Percentiles rank a stretch among this genome's conserved stretches.
phyloP scores from a whole-genome alignment of 2,329 filamentous ascomycete genomes.

The Penicillium vulpinum region DNA sequence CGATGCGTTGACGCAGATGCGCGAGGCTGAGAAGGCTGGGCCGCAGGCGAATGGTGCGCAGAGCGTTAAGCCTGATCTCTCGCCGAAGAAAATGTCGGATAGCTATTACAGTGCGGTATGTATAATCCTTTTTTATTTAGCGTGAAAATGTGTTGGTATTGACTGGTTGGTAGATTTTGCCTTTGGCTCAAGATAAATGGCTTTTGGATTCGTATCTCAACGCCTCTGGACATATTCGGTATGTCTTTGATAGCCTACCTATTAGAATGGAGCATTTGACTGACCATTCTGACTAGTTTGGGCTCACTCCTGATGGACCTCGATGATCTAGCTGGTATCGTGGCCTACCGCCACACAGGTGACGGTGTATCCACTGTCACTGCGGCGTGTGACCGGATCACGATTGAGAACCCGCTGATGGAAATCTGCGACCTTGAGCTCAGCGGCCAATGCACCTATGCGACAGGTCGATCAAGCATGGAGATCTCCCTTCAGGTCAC shows the following conservation, averaged over 20 bases:
- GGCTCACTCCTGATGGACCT: constrained; percentile 78
- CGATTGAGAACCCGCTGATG: constrained; percentile 68
- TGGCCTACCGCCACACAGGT: constrained; percentile 72
- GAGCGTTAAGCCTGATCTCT: constrained; percentile 55
- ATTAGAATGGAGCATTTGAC: constrained; percentile 16
- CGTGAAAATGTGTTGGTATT: not conserved
- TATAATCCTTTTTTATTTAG: constrained; percentile 12
- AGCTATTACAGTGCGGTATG: constrained; percentile 67
- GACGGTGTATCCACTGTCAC: constrained; percentile 65
- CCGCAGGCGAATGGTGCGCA: constrained; percentile 21
- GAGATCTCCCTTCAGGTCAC: constrained; percentile 74
- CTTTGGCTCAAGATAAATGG: constrained; percentile 72
- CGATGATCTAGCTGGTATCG: constrained; percentile 72
- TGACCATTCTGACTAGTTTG: constrained; percentile 46
- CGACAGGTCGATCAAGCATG: constrained; percentile 70
- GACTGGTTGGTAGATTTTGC: constrained; percentile 56
- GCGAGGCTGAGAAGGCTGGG: constrained; percentile 39
- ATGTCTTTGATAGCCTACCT: constrained; percentile 8
- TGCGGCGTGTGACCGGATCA: constrained; percentile 64
- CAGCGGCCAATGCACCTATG: constrained; percentile 68
- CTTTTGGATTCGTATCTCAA: constrained; percentile 77
- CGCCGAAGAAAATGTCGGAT: constrained; percentile 69
- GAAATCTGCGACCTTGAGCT: constrained; percentile 78
- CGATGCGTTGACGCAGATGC: constrained; percentile 60
- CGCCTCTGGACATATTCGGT: constrained; percentile 70